Base-by-base conservation (phyloP, 495 filamentous ascomycete species). In the Hyaloscypha variabilis region DNA sequence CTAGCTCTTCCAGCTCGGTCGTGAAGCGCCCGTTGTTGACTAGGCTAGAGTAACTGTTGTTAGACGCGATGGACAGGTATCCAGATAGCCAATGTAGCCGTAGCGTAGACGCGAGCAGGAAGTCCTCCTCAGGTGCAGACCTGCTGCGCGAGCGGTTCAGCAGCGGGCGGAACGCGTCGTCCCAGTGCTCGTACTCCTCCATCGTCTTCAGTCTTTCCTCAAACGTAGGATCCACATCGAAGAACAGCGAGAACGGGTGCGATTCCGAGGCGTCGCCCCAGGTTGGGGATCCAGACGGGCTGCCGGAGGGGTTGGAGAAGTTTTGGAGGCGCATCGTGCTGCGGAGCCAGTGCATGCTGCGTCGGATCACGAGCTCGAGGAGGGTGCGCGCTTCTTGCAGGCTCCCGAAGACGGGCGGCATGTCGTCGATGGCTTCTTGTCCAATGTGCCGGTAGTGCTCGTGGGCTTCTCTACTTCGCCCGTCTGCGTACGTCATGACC, bases 271-370 rank as follows among this genome's bases (percentile, higher is more conserved):
- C 29, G 5, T 56, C 51, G 28, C 34, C 42, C 6, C 24, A 28
- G 5, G 34, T 50, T 11, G 66, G 36, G 13, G 30, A 26, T 10
- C 53, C 21, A 14, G 8, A 34, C 6, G 66, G 52, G 26, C 30
- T 55, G 11, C 49, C 30, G 13, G 50, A 25, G 2, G 57, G 51
- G 1, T 46, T 58, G n/a, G 53, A 59, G 31, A 67, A 67, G 30
- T 63, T 61, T n/a, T 68, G 66, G 21, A 68, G 24, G 39, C 64
- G 67, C 62, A 65, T 68, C 4, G 61, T 64, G 58, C 62, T 68
- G 13, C 67, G 62, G 30, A 68, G 42, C 67, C 67, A 68, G 34
- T 68, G 67, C 67, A 68, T 68, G 36, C 67, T 68, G 29, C 67
- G 56, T 34, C 52, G 52, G 19, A 67, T 67, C 36, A 67, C 49